A percentile compares a stretch with the other conserved stretches of the same genome.
These are phyloP conservation scores for Eucalyptus cloeziana DNA, from an alignment of 345 rosid genomes.

Conservation along the genomic window DNA sequence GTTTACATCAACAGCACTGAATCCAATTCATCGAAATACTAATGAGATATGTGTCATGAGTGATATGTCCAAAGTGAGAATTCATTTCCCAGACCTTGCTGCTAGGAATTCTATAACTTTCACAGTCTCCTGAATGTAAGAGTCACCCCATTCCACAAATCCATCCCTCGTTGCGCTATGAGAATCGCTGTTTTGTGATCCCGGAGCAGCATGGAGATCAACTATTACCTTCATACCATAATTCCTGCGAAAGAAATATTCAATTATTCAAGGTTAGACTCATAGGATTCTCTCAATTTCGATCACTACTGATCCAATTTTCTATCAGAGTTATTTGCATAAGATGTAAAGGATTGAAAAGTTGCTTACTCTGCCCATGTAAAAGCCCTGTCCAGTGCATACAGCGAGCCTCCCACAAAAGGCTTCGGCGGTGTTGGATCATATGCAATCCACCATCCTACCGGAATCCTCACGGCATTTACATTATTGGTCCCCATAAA, in stretches of 20 bases:
- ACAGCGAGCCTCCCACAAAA: neutral
- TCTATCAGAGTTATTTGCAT: neutral
- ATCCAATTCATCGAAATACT: neutral
- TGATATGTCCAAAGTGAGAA: neutral
- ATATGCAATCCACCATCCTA: neutral
- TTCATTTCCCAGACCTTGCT: neutral
- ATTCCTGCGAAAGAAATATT: neutral
- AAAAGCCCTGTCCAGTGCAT: neutral
- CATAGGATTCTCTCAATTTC: neutral
- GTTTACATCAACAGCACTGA: neutral
- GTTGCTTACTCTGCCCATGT: neutral
- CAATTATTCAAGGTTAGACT: neutral
- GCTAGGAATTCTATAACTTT: slow-evolving; percentile 30
- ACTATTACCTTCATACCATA: neutral
- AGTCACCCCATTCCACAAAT: slow-evolving; percentile 21
- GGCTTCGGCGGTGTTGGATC: neutral
- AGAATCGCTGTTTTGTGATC: slow-evolving; percentile 12
- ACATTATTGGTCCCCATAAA: neutral
- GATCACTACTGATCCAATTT: neutral
- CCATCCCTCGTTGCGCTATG: slow-evolving; percentile 29
- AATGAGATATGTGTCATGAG: neutral
- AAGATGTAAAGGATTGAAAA: neutral
- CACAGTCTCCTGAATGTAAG: slow-evolving; percentile 9
- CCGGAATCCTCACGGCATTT: neutral
- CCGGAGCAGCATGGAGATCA: neutral